Evolutionary conservation across 441 rosid species (phyloP).

Genomic region (Adansonia gregorii): DNA sequence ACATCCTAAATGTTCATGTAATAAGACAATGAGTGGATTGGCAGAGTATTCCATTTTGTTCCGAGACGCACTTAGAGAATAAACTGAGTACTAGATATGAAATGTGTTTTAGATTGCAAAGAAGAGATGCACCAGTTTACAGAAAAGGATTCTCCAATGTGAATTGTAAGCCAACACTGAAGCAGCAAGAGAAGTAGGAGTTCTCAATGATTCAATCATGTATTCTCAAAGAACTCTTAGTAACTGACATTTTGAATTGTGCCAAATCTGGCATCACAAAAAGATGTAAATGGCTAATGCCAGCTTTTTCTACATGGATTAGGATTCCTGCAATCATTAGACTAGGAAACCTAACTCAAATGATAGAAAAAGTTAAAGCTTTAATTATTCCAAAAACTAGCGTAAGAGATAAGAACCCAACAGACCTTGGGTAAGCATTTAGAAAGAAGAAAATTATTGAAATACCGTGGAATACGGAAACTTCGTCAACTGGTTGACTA

Average conservation of each 20-base stretch:
- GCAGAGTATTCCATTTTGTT: neutral
- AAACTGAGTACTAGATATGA: neutral
- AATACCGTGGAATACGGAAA: neutral
- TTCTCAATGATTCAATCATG: neutral
- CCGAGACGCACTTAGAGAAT: neutral
- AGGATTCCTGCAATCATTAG: neutral
- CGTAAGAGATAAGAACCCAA: neutral
- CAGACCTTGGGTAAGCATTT: neutral
- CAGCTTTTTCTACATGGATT: neutral
- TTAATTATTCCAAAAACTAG: neutral
- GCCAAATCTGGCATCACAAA: neutral
- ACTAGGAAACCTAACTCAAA: neutral
- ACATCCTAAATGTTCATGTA: neutral
- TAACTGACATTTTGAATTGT: neutral
- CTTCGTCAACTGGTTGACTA: neutral
- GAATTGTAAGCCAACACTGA: neutral
- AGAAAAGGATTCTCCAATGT: neutral
- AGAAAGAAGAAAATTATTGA: neutral
- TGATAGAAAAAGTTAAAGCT: neutral
- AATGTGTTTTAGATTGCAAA: neutral
- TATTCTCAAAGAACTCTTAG: neutral
- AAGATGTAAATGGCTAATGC: neutral
- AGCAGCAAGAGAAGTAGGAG: neutral
- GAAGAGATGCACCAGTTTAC: neutral
- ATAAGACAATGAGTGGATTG: neutral